Evolutionary conservation across 768 basidiomycete genomes (phyloP), one percentile per base, ranked within the genome.

Genomic region (Gloeophyllum trabeum): DNA sequence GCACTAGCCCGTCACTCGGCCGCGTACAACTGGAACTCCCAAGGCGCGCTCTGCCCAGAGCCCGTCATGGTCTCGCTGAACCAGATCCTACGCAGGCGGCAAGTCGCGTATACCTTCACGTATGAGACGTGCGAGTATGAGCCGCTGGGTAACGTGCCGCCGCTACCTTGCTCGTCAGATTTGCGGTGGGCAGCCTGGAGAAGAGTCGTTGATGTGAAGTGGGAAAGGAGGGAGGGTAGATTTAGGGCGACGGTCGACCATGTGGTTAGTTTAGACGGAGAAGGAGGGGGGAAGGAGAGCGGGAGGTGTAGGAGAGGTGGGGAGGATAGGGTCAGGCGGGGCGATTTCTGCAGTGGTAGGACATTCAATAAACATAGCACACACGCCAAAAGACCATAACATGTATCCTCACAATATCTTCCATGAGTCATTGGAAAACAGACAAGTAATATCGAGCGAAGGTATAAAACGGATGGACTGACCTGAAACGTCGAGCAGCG

Each of bases 401-500:
- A 30, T 13, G 16, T 34, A 21, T 19, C 26, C 20, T 35, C 32
- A 40, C 20, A 22, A 40, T 35, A 43, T 35, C 37, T 24, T 12
- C 42, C 10, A 42, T 37, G 39, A 26, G 30, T 18, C 39, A 25
- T 44, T 23, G 47, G 23, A 32, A 25, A 43, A 49, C 46, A 53
- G 52, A 54, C 48, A 28, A 37, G 21, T 26, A 20, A 43, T 13
- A 24, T 40, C 23, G 20, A 25, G 23, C 23, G 44, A 43, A 19
- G 23, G 43, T 28, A 43, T 38, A 42, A 32, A 36, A 42, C 39
- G 26, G 47, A 35, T 19, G 44, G 32, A 45, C 46, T 37, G 48
- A 89, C 86, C 81, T 88, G 86, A 48, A 89, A 89, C 4, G 87
- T 88, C 19, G 84, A 84, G 48, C 78, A 71, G 24, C 85, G 67